Percentiles rank a stretch among this genome's conserved stretches.
phyloP scores from a whole-genome alignment of 2,329 filamentous ascomycete species.

The Cercospora berteroae region DNA sequence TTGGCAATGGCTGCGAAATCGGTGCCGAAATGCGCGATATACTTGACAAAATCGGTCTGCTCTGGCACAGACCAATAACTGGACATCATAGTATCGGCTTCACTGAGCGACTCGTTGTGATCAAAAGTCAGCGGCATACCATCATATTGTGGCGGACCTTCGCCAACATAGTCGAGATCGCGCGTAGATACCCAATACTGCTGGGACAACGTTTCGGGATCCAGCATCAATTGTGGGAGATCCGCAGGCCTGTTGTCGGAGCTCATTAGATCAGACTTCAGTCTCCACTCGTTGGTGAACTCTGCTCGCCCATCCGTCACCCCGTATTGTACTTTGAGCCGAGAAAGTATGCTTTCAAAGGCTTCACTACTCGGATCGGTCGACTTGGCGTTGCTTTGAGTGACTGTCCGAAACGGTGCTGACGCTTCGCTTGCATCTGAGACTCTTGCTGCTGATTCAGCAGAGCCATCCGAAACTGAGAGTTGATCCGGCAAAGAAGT shows the following conservation, averaged over 20 bases:
- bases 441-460: neutral
- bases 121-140: neutral
- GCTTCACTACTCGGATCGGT: neutral
- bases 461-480: neutral
- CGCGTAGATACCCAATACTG: neutral
- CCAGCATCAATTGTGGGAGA: neutral
- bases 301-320: neutral
- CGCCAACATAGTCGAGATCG: neutral
- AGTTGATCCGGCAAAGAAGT: neutral
- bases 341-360: neutral
- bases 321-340: neutral
- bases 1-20: slow-evolving; percentile 73
- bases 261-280: neutral
- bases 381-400: neutral
- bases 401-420: neutral
- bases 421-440: neutral
- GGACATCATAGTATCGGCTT: slow-evolving; percentile 42
- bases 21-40: slow-evolving; percentile 72
- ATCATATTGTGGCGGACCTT: neutral
- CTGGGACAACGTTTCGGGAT: neutral
- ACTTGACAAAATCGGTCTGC: slow-evolving; percentile 69
- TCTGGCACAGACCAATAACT: slow-evolving; percentile 89
- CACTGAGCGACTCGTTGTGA: neutral
- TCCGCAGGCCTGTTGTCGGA: neutral
- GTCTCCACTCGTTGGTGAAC: neutral